Evolutionary conservation across 2,329 filamentous ascomycete genomes (phyloP).

Genomic region (Ophiocordyceps camponoti-floridani): DNA sequence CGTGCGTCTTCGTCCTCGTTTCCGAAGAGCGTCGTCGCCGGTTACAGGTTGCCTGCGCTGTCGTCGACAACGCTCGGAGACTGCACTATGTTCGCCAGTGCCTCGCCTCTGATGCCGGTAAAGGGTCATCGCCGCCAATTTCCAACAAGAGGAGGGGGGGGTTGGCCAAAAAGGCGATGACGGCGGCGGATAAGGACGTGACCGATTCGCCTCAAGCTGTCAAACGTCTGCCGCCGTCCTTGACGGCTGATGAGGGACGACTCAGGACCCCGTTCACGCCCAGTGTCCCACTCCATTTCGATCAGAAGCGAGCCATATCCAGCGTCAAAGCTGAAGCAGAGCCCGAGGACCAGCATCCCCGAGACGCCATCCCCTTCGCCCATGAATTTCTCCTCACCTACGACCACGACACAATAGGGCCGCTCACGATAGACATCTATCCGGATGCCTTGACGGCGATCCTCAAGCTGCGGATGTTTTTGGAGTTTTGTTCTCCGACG

Average conservation of each 20-base stretch:
- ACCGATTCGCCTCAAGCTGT: background rate
- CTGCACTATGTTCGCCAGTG: conserved; percentile 14
- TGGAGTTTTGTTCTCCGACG: background rate
- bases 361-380: background rate
- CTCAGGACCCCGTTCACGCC: too few relatives aligned
- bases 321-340: too few relatives aligned
- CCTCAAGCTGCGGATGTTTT: conserved; percentile 2
- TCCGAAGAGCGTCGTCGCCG: conserved; percentile 38
- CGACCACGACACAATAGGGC: background rate
- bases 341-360: background rate
- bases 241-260: too few relatives aligned
- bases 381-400: background rate
- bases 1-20: conserved; percentile 35
- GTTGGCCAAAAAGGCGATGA: conserved; percentile 6
- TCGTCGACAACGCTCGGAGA: conserved; percentile 33
- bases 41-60: conserved; percentile 29
- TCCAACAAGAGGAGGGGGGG: too few relatives aligned
- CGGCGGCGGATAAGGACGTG: background rate
- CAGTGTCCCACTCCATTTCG: too few relatives aligned
- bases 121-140: conserved; percentile 3
- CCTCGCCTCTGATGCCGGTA: background rate
- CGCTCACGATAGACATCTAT: background rate
- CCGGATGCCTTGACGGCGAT: conserved; percentile 2
- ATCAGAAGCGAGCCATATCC: too few relatives aligned
- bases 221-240: background rate